Evolutionary conservation across 345 rosid species (phyloP).

Genomic region (Bretschneidera sinensis): DNA sequence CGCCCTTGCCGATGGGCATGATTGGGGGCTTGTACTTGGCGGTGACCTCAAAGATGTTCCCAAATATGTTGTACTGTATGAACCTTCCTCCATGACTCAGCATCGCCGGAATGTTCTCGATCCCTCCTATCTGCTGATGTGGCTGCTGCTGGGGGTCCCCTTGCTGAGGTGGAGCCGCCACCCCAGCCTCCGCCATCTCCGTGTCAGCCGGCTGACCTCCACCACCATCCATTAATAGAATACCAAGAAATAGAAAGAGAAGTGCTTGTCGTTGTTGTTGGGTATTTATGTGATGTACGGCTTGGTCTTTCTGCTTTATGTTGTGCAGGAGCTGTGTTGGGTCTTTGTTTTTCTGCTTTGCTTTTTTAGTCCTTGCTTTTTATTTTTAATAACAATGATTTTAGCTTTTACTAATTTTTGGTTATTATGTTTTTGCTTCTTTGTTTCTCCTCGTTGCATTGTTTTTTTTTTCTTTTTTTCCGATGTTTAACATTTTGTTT

Average conservation of each 20-base stretch:
- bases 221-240: slow-evolving; percentile 45
- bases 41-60: slow-evolving; percentile 95
- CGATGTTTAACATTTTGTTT: no score
- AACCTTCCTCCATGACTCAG: slow-evolving; percentile 92
- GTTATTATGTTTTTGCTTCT: no score
- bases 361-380: no score
- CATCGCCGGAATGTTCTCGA: slow-evolving; percentile 82
- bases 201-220: slow-evolving; percentile 58
- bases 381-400: no score
- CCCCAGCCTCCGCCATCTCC: slow-evolving; percentile 69
- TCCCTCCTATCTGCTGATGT: slow-evolving; percentile 30
- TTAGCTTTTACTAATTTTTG: no score
- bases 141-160: slow-evolving; percentile 19
- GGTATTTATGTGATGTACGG: neutral
- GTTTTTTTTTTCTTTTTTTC: no score
- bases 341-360: neutral
- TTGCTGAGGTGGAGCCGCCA: slow-evolving; percentile 25
- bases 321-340: no score
- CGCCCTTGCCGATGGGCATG: slow-evolving; percentile 99
- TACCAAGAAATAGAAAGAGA: no score
- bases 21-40: slow-evolving; percentile 97
- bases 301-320: neutral
- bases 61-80: slow-evolving; percentile 94
- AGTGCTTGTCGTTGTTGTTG: neutral
- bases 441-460: no score